Base-by-base conservation (phyloP, 306 rosid species). In the Prinsepia uniflora region DNA sequence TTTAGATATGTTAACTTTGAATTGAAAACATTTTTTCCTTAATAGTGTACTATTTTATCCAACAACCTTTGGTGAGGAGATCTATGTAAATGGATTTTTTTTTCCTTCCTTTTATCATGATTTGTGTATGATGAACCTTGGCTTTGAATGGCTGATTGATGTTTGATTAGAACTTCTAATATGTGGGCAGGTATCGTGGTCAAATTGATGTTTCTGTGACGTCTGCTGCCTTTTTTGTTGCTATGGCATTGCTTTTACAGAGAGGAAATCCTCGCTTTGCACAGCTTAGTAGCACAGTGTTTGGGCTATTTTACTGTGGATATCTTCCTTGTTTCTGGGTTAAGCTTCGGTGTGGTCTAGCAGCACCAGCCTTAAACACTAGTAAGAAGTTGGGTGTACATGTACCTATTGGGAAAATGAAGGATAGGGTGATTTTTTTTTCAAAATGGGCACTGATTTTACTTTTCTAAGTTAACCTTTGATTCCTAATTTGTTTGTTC, bases 271-370 rank as follows among this genome's bases (percentile, higher is more conserved):
- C 98, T 48, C 96, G 97, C 72, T 94, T 94, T 71, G 84, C 99
- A 19, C 99, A 94, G 81, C 96, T 91, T 64, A 90, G 92, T 79
- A 94, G 97, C 85, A 84, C 96, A 57, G 81, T 91, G 72, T 94
- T 94, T 82, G 99, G 99, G 75, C 84, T 94, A 63, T 87, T 94
- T 83, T 94, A 94, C 70, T 89, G 94, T 62, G 97, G 96, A 63
- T 94, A 94, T 85, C 99, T 94, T 84, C 99, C 99, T 53, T 87
- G 92, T 73, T 94, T 94, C 63, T 94, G 99, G 99, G 88, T 94
- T 71, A 94, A 94, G 84, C 99, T 94, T 91, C 95, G 99, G 71
- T 94, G 97, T 78, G 92, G 97, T 61, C 75, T 94, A 77, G 83
- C 96, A n/a, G 96, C 89, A 44, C 99, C 99, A 39, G 90, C 97